Evolutionary conservation across 2,329 filamentous ascomycete genomes (phyloP).

Genomic region (Penicillium sclerotiorum): DNA sequence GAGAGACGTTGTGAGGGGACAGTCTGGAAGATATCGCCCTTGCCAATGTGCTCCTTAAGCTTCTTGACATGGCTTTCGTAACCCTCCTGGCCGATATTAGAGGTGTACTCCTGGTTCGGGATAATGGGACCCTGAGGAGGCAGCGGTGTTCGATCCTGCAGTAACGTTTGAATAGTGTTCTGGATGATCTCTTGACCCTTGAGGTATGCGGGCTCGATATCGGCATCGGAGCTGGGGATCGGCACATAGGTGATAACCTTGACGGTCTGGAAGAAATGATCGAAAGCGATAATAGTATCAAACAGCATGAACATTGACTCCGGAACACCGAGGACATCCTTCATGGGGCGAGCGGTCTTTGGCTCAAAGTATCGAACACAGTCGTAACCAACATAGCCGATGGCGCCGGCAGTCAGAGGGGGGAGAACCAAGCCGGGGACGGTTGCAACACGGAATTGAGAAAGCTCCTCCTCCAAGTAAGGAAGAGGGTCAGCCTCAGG

Average conservation of each 20-base stretch:
- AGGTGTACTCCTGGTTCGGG: constrained; percentile 76
- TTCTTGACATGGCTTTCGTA: constrained; percentile 87
- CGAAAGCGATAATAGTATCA: constrained; percentile 90
- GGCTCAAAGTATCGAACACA: constrained; percentile 98
- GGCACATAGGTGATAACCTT: constrained; percentile 91
- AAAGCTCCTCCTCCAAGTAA: constrained; percentile 77
- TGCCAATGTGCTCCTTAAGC: constrained; percentile 87
- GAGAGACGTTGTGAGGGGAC: constrained; percentile 94
- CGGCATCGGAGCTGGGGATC: constrained; percentile 61
- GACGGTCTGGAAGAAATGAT: constrained; percentile 89
- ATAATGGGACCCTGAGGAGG: constrained; percentile 75
- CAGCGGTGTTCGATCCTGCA: constrained; percentile 73
- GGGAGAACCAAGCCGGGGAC: constrained; percentile 83
- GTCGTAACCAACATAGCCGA: constrained; percentile 97
- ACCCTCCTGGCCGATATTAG: constrained; percentile 85
- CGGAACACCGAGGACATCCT: constrained; percentile 84
- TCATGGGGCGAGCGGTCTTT: constrained; percentile 84
- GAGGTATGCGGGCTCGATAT: constrained; percentile 70
- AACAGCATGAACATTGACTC: constrained; percentile 98
- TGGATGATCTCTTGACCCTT: constrained; percentile 67
- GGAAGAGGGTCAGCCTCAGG: constrained; percentile 82
- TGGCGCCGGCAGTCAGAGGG: constrained; percentile 84
- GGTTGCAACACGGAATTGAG: constrained; percentile 75
- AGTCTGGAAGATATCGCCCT: constrained; percentile 95
- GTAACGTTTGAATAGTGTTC: constrained; percentile 70